These are phyloP conservation scores for Colletotrichum simmondsii DNA, from an alignment of 2,329 filamentous ascomycete species.

Conservation along the genomic window DNA sequence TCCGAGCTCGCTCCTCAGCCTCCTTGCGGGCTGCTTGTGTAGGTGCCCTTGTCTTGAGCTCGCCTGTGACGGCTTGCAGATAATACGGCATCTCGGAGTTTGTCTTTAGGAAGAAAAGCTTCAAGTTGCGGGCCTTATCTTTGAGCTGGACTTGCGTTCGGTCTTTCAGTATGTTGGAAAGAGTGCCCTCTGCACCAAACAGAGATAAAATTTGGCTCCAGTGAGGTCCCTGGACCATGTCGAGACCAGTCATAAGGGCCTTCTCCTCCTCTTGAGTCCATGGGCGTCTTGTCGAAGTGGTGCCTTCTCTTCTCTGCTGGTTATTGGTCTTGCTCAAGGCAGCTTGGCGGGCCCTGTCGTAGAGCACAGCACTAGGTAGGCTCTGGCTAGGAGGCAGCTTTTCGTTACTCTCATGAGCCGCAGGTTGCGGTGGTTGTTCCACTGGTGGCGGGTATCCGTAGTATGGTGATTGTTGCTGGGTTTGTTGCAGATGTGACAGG, in stretches of 20 bases:
- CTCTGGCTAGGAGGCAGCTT: constrained; percentile 66
- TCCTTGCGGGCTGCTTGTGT: constrained; percentile 77
- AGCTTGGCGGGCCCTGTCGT: constrained; percentile 69
- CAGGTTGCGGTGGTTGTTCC: constrained; percentile 38
- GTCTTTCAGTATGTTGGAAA: constrained; percentile 87
- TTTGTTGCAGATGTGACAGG: constrained; percentile 50
- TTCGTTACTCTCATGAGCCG: constrained; percentile 46
- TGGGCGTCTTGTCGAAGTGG: constrained; percentile 75
- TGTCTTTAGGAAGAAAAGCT: constrained; percentile 91
- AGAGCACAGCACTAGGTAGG: constrained; percentile 64
- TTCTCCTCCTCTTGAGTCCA: constrained; percentile 93
- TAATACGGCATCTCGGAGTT: constrained; percentile 92
- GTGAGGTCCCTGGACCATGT: constrained; percentile 89
- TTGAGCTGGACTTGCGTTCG: constrained; percentile 92
- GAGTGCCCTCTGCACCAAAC: constrained; percentile 82
- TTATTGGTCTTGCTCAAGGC: constrained; percentile 67
- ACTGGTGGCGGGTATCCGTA: constrained; percentile 35
- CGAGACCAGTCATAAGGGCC: constrained; percentile 87
- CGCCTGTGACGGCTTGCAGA: constrained; percentile 86
- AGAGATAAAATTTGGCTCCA: constrained; percentile 92
- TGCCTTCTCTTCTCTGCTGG: constrained; percentile 65
- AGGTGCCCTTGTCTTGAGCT: constrained; percentile 86
- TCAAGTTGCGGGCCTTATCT: constrained; percentile 90
- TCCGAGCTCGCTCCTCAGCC: constrained; percentile 70
- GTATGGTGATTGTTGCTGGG: constrained; percentile 37